Evolutionary conservation across 2,329 filamentous ascomycete species (phyloP).

Genomic region (Trichoderma gracile): DNA sequence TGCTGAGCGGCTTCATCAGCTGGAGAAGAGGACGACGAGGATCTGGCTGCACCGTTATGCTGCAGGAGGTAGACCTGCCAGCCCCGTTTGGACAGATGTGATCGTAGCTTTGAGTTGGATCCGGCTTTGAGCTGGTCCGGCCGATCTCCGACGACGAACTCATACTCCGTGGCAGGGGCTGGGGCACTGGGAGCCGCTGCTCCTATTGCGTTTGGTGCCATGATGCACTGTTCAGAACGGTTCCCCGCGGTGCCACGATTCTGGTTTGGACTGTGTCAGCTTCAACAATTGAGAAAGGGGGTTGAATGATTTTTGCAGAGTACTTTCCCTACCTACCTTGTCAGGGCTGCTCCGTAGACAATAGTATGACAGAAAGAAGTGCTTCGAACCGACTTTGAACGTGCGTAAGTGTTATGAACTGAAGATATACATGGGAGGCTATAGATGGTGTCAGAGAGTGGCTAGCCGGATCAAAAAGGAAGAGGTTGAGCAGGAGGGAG

Average conservation of each 20-base stretch:
- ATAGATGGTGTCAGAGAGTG: neutral
- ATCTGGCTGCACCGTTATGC: neutral
- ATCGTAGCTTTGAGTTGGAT: slow-evolving; percentile 28
- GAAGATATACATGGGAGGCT: neutral
- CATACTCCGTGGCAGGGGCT: slow-evolving; percentile 18
- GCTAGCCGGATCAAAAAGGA: neutral
- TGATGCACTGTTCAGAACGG: neutral
- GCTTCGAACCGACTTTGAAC: neutral
- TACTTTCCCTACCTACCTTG: too few species aligned
- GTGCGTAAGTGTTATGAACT: neutral
- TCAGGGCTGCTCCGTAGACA: too few species aligned
- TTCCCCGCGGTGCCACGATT: neutral
- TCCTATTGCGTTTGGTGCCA: neutral
- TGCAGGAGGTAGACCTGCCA: slow-evolving; percentile 29
- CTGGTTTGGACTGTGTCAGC: neutral
- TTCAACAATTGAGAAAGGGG: neutral
- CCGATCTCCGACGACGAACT: slow-evolving; percentile 32
- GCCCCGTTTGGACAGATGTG: slow-evolving; percentile 30
- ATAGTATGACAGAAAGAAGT: neutral
- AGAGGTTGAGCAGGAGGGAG: slow-evolving; percentile 5
- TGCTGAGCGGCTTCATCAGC: slow-evolving; percentile 7
- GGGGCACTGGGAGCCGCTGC: neutral
- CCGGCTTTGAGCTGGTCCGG: slow-evolving; percentile 33
- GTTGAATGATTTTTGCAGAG: neutral
- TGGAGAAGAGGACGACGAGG: neutral